A percentile compares a stretch with the other conserved stretches of the same genome.
Evolutionary conservation across 441 rosid genomes (phyloP).

Genomic region (Syzygium syzygioides): DNA sequence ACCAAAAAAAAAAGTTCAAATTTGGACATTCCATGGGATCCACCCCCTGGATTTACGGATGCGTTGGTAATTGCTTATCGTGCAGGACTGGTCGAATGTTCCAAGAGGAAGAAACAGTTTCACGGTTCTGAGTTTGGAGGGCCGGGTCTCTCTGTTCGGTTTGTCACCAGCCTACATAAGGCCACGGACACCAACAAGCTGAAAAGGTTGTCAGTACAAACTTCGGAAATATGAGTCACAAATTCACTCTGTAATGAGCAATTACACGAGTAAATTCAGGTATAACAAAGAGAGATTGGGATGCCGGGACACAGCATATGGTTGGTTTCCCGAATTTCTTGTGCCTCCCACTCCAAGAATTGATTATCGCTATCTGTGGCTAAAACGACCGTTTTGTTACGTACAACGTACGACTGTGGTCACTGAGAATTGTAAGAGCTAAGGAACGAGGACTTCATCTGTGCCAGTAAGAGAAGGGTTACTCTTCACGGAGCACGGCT

Average conservation of each 20-base stretch:
- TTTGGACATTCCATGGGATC: not conserved
- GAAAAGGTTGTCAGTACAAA: not conserved
- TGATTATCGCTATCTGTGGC: not conserved
- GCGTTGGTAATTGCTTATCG: not conserved
- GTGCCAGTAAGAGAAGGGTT: not conserved
- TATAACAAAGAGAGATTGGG: not conserved
- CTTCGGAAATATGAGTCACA: not conserved
- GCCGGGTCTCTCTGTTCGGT: not conserved
- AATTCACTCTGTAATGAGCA: not conserved
- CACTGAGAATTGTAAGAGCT: not conserved
- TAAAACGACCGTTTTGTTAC: not conserved
- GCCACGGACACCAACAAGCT: not conserved
- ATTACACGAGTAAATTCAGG: not conserved
- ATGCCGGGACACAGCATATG: not conserved
- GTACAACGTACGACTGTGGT: not conserved
- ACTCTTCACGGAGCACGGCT: conserved; percentile 31
- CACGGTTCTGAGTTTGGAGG: not conserved
- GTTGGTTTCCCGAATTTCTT: not conserved
- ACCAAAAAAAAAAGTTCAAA: not conserved
- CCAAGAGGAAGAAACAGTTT: not conserved
- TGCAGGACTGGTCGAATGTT: not conserved
- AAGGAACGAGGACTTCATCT: not conserved
- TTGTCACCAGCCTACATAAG: not conserved
- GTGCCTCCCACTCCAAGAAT: not conserved
- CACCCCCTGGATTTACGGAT: not conserved